Evolutionary conservation across 352 stramenopile genomes (phyloP), one percentile per base, ranked within the genome.

Genomic region (Pythium rhizo-oryzae): DNA sequence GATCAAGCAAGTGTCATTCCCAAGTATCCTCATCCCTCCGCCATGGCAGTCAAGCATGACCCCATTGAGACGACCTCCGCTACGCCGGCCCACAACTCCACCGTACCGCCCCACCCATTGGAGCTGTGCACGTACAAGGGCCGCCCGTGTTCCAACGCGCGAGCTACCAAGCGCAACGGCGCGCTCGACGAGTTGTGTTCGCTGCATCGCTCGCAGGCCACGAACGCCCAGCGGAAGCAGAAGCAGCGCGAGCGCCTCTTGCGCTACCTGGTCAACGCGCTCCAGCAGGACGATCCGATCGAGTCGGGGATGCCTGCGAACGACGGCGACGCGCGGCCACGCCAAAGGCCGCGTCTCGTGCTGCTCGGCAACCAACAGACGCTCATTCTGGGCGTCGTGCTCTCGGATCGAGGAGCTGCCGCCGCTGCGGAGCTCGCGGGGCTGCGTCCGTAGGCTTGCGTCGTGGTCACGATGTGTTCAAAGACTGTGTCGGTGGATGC

Each of bases 351-450:
- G 1, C 47, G 47, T 30, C 21, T 54, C 1, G 47, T 54, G 21
- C 21, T 54, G 1, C 21, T 54, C 2, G 47, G 47, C 8, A 54
- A 54, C 13, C 47, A 54, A 8, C 47, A 54, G 12, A 54, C 47
- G 47, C 47, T 54, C 21, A 35, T 54, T 30, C 23, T 54, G n/a
- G 47, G 47, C 21, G 47, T 54, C 21, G 47, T 54, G 47, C 47
- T 54, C 21, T 54, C 47, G 1, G 47, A 54, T 19, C 39, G 39
- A 5, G 15, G 39, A 8, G 39, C 39, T 19, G 39, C 39, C 3
- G 39, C 39, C 9, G 39, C 39, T 19, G 39, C 39, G 6, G 39
- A 46, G 11, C 39, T 46, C 39, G 39, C 39, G 6, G 39, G 39
- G 3, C 15, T 46, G 6, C 15, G 39, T 8, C 39, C 39, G 39